Conservation (phyloP, 768 basidiomycete species). For the Austroboletus eburneus region DNA sequence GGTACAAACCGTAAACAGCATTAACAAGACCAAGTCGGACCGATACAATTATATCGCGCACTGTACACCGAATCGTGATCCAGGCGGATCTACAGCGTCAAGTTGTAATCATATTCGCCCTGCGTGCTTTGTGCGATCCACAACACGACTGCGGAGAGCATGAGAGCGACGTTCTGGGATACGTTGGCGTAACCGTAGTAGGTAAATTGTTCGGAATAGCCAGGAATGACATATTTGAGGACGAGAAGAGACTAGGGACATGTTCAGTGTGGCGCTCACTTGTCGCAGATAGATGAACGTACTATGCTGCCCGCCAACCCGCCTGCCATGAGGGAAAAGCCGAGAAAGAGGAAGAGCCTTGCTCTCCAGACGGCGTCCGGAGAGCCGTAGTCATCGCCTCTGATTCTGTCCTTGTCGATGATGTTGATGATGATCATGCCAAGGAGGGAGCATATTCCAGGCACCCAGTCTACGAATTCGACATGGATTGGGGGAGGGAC, state of each 20-base stretch:
- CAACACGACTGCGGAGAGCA: constrained; percentile 81
- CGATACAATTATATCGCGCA: constrained; percentile 1
- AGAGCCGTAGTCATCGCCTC: constrained; percentile 79
- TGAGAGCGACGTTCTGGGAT: constrained; percentile 83
- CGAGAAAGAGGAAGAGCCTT: constrained; percentile 85
- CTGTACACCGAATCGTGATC: not conserved
- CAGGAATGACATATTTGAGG: constrained; percentile 81
- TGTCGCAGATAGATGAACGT: constrained; percentile 32
- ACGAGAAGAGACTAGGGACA: constrained; percentile 73
- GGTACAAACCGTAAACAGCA: constrained; percentile 9
- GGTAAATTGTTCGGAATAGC: constrained; percentile 68
- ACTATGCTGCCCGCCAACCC: constrained; percentile 97
- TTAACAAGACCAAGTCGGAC: constrained; percentile 2
- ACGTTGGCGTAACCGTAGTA: constrained; percentile 96
- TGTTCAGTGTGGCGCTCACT: not conserved
- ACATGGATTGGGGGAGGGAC: constrained; percentile 76
- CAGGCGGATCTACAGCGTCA: constrained; percentile 50
- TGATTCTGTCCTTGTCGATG: constrained; percentile 90
- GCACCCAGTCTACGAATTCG: constrained; percentile 95
- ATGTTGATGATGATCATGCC: constrained; percentile 91
- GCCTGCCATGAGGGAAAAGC: constrained; percentile 96
- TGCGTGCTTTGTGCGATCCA: constrained; percentile 88
- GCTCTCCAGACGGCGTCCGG: constrained; percentile 88
- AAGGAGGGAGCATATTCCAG: constrained; percentile 86
- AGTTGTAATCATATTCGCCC: constrained; percentile 90